A percentile compares a stretch with the other conserved stretches of the same genome.
Evolutionary conservation across 2,329 filamentous ascomycete genomes (phyloP).

Genomic region (Aspergillus aculeatus): DNA sequence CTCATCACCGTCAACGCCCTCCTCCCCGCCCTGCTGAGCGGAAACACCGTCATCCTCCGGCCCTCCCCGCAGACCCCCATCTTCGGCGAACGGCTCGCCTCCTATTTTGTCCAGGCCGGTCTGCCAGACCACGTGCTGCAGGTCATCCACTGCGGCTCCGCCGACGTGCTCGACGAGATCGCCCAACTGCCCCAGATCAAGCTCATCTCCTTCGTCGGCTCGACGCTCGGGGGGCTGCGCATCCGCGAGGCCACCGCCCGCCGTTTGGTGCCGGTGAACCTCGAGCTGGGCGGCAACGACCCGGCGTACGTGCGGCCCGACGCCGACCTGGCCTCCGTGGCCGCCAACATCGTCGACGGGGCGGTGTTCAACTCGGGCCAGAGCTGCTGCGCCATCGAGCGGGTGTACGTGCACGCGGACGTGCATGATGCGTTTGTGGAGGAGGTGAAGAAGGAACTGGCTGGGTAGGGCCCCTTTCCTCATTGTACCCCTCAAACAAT

Average conservation of each 20-base stretch:
- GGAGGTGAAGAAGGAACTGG: constrained; percentile 73
- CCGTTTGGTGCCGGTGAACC: constrained; percentile 75
- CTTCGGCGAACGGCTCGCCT: constrained; percentile 73
- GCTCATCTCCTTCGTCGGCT: constrained; percentile 86
- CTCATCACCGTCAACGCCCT: constrained; percentile 86
- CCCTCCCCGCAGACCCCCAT: constrained; percentile 90
- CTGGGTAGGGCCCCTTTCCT: constrained; percentile 45
- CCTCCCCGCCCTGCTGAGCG: constrained; percentile 80
- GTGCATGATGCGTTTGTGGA: constrained; percentile 81
- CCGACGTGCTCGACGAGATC: constrained; percentile 70
- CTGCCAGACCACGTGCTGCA: constrained; percentile 79
- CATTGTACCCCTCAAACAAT: background rate
- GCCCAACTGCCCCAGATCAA: constrained; percentile 72
- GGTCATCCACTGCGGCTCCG: constrained; percentile 80
- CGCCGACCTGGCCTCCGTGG: constrained; percentile 81
- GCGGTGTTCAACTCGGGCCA: constrained; percentile 93
- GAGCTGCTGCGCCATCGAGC: constrained; percentile 87
- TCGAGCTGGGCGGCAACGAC: constrained; percentile 91
- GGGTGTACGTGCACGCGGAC: constrained; percentile 80
- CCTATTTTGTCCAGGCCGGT: constrained; percentile 74
- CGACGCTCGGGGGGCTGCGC: constrained; percentile 76
- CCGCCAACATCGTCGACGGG: constrained; percentile 87
- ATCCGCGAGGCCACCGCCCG: constrained; percentile 79
- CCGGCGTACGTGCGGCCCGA: constrained; percentile 82
- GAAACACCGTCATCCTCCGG: constrained; percentile 86